Evolutionary conservation across 2,329 filamentous ascomycete genomes (phyloP), one percentile per base, ranked within the genome.

Genomic region (Thielaviopsis musarum): DNA sequence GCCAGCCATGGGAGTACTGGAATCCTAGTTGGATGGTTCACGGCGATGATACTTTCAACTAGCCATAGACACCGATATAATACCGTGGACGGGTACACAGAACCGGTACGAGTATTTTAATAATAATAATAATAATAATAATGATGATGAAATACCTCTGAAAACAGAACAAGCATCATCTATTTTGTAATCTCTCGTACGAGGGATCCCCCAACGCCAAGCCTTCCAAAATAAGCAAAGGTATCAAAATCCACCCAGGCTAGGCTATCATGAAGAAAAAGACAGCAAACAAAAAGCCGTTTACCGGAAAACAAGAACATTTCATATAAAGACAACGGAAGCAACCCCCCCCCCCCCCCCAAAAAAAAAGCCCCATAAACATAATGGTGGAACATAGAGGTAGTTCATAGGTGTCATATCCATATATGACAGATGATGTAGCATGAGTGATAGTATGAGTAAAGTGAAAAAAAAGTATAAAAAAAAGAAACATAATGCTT

Each of bases 1-100:
- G 69, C 19, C 91, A 97, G 73, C 63, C 63, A 26, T 90, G 84
- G 70, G 91, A 97, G 71, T 98, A 96, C 67, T 98, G 93, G 93
- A 88, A 83, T 61, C 88, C 88, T 0, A 83, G 84, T 0, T 88
- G 87, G 62, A 88, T 91, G 75, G 69, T 76, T 2, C 75, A 75
- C 57, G 57, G 30, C 1, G 41, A 26, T 30, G 26, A 59, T 13
- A n/a, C 24, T 49, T 54, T 12, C n/a, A 52, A 17, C 53, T 13
- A 15, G 19, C 19, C 30, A 17, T 26, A 10, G 9, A 54, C 15
- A 30, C 1, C 13, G 28, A 38, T 13, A 51, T n/a, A 26, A 19
- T n/a, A n/a, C 5, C n/a, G n/a, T 49, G 7, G 7, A 10, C 45
- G 38, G 38, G 52, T 30, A 59, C 19, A 59, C 57, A 59, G 52